Percentiles rank a stretch among this genome's conserved stretches.
Evolutionary conservation across 208 protist species (phyloP).

Genomic region (Acanthamoeba lenticulata): DNA sequence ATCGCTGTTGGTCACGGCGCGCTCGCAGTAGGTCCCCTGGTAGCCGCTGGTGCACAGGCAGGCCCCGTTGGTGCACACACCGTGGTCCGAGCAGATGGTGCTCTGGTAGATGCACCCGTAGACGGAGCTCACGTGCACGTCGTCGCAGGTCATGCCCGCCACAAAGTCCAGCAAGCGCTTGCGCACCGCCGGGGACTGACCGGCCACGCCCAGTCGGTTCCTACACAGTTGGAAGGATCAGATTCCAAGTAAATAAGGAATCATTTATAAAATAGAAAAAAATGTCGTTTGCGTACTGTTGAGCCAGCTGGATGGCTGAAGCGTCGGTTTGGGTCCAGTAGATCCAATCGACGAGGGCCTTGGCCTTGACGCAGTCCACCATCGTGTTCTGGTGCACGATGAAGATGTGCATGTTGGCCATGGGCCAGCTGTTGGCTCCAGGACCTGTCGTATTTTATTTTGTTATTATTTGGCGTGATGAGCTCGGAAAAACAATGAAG

Average conservation of each 20-base stretch:
- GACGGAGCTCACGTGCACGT: background rate
- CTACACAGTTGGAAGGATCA: background rate
- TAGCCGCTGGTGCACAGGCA: background rate
- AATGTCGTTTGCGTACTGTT: background rate
- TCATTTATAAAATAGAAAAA: background rate
- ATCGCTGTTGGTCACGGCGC: background rate
- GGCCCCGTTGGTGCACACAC: background rate
- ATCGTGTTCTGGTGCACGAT: background rate
- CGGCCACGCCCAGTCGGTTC: background rate
- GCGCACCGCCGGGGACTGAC: background rate
- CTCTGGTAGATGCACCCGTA: background rate
- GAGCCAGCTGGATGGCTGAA: background rate
- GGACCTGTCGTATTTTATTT: background rate
- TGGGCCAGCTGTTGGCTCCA: background rate
- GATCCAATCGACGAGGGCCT: background rate
- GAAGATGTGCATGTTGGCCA: background rate
- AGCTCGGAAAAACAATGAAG: background rate
- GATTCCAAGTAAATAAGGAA: background rate
- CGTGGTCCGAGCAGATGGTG: constrained; percentile 21
- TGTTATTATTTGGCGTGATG: background rate
- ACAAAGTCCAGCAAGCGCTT: background rate
- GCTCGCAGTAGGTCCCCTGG: background rate
- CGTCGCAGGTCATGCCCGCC: background rate
- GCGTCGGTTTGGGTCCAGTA: background rate
- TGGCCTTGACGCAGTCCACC: background rate